A percentile compares a stretch with the other conserved stretches of the same genome.
Evolutionary conservation across 164 flowering plant genomes (phyloP).

Genomic region (Malania oleifera): DNA sequence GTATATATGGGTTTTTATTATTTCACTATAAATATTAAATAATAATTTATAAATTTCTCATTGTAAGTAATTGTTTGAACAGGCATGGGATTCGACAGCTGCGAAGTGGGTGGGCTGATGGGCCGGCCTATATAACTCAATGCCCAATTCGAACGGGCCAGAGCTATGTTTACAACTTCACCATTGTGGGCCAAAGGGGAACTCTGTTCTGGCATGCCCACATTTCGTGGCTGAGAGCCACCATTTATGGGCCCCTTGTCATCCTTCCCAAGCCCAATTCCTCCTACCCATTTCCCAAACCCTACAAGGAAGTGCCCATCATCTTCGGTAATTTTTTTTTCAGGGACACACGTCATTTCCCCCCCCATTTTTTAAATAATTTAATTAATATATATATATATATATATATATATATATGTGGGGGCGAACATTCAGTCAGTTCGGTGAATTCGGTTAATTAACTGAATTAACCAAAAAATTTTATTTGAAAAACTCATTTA

Average conservation of each 20-base stretch:
- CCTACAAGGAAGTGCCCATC: conserved; percentile 44
- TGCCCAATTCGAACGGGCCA: conserved; percentile 51
- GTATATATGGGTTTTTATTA: too few relatives aligned
- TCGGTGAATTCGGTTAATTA: too few relatives aligned
- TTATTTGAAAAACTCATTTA: too few relatives aligned
- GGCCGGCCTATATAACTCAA: conserved; percentile 51
- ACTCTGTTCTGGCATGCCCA: conserved; percentile 54
- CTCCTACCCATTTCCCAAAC: conserved; percentile 44
- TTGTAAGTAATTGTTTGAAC: neutral
- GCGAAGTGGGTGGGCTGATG: conserved; percentile 50
- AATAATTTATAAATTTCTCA: neutral
- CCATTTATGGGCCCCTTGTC: conserved; percentile 45
- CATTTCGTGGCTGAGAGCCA: conserved; percentile 41
- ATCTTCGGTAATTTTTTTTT: conserved; percentile 36
- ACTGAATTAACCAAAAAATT: too few relatives aligned
- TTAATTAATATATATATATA: too few relatives aligned
- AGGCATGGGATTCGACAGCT: conserved; percentile 52
- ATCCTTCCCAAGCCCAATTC: conserved; percentile 33
- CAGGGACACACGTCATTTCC: too few relatives aligned
- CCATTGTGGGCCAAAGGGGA: conserved; percentile 45
- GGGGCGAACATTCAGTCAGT: too few relatives aligned
- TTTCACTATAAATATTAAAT: too few relatives aligned
- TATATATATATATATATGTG: too few relatives aligned
- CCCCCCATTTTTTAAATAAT: too few relatives aligned
- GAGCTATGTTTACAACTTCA: conserved; percentile 46